Evolutionary conservation across 805 yeast species (phyloP), one percentile per base, ranked within the genome.

Genomic region (Tetrapisispora taiwanensis): DNA sequence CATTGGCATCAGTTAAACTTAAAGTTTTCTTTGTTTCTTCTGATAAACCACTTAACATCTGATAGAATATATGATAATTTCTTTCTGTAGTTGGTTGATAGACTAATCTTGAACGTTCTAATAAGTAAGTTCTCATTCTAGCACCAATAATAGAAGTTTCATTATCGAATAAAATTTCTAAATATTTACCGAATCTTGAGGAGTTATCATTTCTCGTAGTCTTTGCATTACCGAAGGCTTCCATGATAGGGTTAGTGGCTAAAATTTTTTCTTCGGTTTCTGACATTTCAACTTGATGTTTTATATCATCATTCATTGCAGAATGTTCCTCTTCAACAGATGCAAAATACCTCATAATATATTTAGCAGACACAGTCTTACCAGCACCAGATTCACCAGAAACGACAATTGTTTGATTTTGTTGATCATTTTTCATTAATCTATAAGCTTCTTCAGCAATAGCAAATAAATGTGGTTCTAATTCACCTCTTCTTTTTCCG

Each of bases 381-480:
- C 98, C 98, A 26, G 98, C 97, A 66, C 98, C 98, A 7, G 95
- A 85, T 67, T 90, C 98, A 67, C 98, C 98, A 54, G 89, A 79
- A 15, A 90, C 97, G 15, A 90, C 96, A 50, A 90, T 89, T 1
- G 98, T 90, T 68, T 90, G 98, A 68, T 90, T 89, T 54, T 78
- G 73, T 34, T 76, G 70, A 55, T 87, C 94, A 40, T 81, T 74
- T 57, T 84, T 83, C 98, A 90, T 90, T 60, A 95, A 82, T 56
- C 95, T 75, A 63, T 88, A 89, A 6, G 97, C 97, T 58, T 92
- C 97, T 65, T 89, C 97, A 24, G 98, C 97, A 54, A 90, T 90
- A 37, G 97, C 96, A 65, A 90, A 90, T 60, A 90, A 71, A 71
- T 90, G 98, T 5, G 98, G 98, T 57, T 92, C 97, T 52, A 87